These are phyloP conservation scores for Ananas comosus DNA, from an alignment of 176 grass and related monocot genomes.

Conservation along the genomic window DNA sequence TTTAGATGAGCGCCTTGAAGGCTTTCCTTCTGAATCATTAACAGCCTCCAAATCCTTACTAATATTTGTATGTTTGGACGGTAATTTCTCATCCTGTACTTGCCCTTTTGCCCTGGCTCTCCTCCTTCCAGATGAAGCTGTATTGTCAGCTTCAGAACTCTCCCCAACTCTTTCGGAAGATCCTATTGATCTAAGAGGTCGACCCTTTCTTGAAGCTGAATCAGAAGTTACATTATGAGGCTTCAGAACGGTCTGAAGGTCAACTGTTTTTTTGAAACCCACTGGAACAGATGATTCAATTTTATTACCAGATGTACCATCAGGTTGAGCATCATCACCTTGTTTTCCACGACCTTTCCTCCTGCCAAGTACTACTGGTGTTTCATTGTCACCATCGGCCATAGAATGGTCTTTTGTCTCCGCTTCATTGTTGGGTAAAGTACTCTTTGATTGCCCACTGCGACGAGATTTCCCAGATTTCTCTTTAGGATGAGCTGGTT, in stretches of 20 bases:
- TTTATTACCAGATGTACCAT: not conserved
- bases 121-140: not conserved
- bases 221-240: constrained; percentile 19
- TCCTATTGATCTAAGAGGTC: constrained; percentile 20
- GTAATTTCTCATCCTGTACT: not conserved
- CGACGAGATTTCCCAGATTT: constrained; percentile 33
- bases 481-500: constrained; percentile 53
- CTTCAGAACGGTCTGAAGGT: constrained; percentile 20
- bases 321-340: not conserved
- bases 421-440: not conserved
- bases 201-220: constrained; percentile 31
- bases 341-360: not conserved
- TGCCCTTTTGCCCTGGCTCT: constrained; percentile 6
- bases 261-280: constrained; percentile 31
- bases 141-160: not conserved
- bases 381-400: not conserved
- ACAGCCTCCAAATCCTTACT: constrained; percentile 25
- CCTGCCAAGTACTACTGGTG: not conserved
- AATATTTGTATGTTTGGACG: constrained; percentile 16
- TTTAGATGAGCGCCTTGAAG: constrained; percentile 25
- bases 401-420: not conserved
- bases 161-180: constrained; percentile 31
- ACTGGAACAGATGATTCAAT: constrained; percentile 10
- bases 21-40: constrained; percentile 37
- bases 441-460: constrained; percentile 23